Evolutionary conservation across 2,329 filamentous ascomycete species (phyloP).

Genomic region (Stenocarpella maydis): DNA sequence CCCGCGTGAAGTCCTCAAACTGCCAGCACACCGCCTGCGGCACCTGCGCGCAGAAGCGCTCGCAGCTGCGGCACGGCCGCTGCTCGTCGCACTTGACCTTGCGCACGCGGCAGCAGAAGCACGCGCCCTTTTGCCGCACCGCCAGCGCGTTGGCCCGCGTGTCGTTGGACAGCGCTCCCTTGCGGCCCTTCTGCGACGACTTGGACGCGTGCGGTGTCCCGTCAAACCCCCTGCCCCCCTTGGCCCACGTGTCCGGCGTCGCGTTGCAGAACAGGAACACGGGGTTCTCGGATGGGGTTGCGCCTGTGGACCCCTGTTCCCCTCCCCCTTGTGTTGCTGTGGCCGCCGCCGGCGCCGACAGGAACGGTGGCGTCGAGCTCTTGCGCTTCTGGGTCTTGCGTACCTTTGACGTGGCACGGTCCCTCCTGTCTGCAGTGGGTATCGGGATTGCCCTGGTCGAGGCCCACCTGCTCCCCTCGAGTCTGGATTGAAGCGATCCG

Average conservation of each 20-base stretch:
- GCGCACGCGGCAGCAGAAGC: slow-evolving; percentile 67
- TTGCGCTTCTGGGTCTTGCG: slow-evolving; percentile 48
- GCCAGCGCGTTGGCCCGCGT: slow-evolving; percentile 63
- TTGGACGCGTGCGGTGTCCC: slow-evolving; percentile 61
- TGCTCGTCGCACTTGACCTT: slow-evolving; percentile 67
- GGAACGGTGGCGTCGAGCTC: slow-evolving; percentile 40
- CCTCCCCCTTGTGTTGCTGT: slow-evolving; percentile 32
- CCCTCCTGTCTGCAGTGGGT: neutral
- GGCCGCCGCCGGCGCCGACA: slow-evolving; percentile 31
- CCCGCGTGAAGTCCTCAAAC: slow-evolving; percentile 62
- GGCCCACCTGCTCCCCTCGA: slow-evolving; percentile 33
- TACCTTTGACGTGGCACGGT: slow-evolving; percentile 14
- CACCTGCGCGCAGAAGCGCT: slow-evolving; percentile 57
- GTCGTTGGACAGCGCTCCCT: slow-evolving; percentile 62
- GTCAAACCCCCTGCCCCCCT: slow-evolving; percentile 58
- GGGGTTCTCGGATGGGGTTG: slow-evolving; percentile 52
- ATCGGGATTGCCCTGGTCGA: slow-evolving; percentile 12
- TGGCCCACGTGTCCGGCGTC: slow-evolving; percentile 44
- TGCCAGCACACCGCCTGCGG: slow-evolving; percentile 67
- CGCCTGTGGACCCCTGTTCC: neutral
- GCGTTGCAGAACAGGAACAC: slow-evolving; percentile 62
- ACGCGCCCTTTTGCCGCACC: slow-evolving; percentile 62
- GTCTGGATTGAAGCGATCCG: slow-evolving; percentile 40
- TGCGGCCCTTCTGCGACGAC: slow-evolving; percentile 62
- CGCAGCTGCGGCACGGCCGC: slow-evolving; percentile 65